Conservation (phyloP, 2,329 filamentous ascomycete genomes). For the Metarhizium guizhouense region DNA sequence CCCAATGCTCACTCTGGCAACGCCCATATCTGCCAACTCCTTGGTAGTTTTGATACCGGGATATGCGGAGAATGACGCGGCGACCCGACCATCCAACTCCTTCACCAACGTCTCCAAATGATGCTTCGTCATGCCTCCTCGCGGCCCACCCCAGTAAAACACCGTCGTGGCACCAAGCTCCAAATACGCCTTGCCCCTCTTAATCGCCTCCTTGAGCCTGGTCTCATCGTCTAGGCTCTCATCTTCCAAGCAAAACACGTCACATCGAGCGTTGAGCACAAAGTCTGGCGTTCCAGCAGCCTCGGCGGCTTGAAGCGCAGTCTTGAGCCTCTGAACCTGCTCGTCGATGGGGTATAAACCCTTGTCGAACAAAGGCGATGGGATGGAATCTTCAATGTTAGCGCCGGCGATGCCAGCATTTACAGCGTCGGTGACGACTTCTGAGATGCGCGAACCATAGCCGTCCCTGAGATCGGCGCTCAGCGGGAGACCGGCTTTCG, state of each 20-base stretch:
- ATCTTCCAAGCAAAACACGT: conserved; percentile 35
- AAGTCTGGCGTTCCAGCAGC: conserved; percentile 44
- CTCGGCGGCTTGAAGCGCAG: conserved; percentile 31
- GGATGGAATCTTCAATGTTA: conserved; percentile 48
- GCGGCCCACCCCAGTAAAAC: conserved; percentile 49
- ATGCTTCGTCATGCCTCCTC: conserved; percentile 30
- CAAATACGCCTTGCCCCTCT: conserved; percentile 46
- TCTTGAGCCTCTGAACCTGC: conserved; percentile 37
- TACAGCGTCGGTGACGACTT: conserved; percentile 36
- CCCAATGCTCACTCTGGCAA: conserved; percentile 47
- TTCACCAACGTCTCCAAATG: conserved; percentile 38
- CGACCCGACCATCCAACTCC: conserved; percentile 39
- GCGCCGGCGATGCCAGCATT: conserved; percentile 43
- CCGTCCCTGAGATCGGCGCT: conserved; percentile 54
- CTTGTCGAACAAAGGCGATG: conserved; percentile 23
- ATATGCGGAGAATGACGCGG: conserved; percentile 33
- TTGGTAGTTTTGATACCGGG: conserved; percentile 30
- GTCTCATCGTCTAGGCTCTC: conserved; percentile 20
- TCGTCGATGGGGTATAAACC: conserved; percentile 29
- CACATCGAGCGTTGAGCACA: conserved; percentile 49
- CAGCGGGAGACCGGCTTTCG: conserved; percentile 34
- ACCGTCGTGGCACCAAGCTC: conserved; percentile 48
- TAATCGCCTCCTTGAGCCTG: conserved; percentile 37
- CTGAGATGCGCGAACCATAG: conserved; percentile 38
- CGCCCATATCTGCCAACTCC: conserved; percentile 38